Evolutionary conservation across 78 protist genomes (phyloP), one percentile per base, ranked within the genome.

Genomic region (Pelomyxa schiedti): DNA sequence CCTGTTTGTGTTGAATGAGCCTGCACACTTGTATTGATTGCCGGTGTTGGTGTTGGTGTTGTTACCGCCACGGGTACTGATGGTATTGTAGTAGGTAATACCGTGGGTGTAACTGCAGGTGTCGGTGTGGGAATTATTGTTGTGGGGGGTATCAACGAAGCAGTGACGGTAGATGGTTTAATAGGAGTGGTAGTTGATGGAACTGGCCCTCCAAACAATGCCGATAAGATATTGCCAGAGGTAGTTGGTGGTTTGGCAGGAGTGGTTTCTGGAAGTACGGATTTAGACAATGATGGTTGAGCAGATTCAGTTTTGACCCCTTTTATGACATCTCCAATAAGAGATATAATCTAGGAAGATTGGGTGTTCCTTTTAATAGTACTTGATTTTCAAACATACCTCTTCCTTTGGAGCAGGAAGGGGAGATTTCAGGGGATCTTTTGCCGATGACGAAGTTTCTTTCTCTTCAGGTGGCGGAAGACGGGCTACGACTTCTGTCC

Each of bases 381-480:
- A 24, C 42, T 65, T 37, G 30, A 58, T 26, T 36, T 4, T 28
- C 70, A 64, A 3, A 8, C 22, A 8, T n/a, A 32, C 39, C 78
- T 16, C 1, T 26, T 30, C 68, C 35, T 58, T 65, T 69, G 72
- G 42, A 71, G 86, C 67, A 8, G 81, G 75, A 39, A 53, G 53
- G 28, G 64, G 68, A 32, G 76, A 77, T 32, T 29, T 35, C 38
- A 76, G 16, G 65, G 28, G 66, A 40, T 30, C 72, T 5, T 30
- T 29, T 16, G 43, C 2, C 1, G 52, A 43, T 52, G 88, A 76
- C 26, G 52, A 69, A 30, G 64, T 71, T 41, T 76, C 84, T 47
- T 26, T 69, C 42, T 42, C 75, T 41, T 86, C 73, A 39, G 72
- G 66, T 47, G 81, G 81, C 66, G 69, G 81, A 77, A 68, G 52